Conservation (phyloP, 164 flowering plant genomes). For the Magnolia officinalis region DNA sequence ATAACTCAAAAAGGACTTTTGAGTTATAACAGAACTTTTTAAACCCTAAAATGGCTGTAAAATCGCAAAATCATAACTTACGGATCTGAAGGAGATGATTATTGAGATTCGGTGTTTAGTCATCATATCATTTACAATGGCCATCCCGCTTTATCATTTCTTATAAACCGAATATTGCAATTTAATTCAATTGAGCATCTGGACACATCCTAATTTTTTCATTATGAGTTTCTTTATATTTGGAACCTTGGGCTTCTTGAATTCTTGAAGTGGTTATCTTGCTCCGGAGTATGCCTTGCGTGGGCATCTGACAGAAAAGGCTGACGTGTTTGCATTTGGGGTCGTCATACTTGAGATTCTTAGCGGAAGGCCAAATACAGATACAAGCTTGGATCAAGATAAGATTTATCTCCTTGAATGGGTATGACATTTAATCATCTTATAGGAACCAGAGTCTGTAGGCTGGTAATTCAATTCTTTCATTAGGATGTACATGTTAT, state of each 20-base stretch:
- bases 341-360: slow-evolving; percentile 28
- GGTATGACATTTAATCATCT: slow-evolving; percentile 38
- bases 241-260: no score
- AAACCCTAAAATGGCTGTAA: no score
- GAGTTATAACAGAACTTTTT: no score
- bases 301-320: slow-evolving; percentile 33
- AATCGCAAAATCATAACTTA: no score
- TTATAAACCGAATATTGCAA: no score
- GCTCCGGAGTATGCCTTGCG: slow-evolving; percentile 38
- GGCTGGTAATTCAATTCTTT: not conserved
- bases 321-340: slow-evolving; percentile 33
- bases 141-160: no score
- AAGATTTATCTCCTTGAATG: slow-evolving; percentile 29
- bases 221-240: slow-evolving; percentile 16
- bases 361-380: slow-evolving; percentile 27
- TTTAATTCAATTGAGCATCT: not conserved
- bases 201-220: slow-evolving; percentile 39
- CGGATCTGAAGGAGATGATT: no score
- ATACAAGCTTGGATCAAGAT: slow-evolving; percentile 16
- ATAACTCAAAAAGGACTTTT: no score
- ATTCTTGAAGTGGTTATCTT: slow-evolving; percentile 27
- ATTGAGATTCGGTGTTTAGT: no score
- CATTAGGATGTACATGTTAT: no score
- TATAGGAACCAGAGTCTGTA: not conserved
- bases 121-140: no score